phyloP scores from a whole-genome alignment of 768 basidiomycete genomes.

The Pisolithus tinctorius region DNA sequence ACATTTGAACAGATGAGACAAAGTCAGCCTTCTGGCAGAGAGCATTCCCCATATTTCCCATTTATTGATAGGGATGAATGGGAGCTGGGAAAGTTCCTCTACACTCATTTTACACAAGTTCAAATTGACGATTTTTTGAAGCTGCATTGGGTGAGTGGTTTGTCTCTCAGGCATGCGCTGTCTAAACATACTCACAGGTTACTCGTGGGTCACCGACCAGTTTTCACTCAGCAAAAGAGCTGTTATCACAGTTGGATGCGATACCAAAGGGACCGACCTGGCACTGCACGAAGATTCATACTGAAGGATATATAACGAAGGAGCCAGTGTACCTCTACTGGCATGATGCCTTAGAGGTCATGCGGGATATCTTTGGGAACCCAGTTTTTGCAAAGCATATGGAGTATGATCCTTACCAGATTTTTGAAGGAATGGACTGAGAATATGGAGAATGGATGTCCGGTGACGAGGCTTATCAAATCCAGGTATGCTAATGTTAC shows the following conservation, averaged over 20 bases:
- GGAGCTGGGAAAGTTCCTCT: neutral
- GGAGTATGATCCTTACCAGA: neutral
- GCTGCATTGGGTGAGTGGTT: neutral
- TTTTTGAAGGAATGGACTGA: neutral
- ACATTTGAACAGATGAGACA: neutral
- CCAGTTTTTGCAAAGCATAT: neutral
- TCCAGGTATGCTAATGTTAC: neutral
- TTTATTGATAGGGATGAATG: neutral
- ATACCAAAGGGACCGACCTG: neutral
- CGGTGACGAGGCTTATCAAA: neutral
- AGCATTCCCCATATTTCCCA: neutral
- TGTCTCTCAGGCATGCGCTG: neutral
- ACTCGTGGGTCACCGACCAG: neutral
- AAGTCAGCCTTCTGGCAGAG: neutral
- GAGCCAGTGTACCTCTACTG: neutral
- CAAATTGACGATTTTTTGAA: neutral
- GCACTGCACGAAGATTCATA: neutral
- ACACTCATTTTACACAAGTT: neutral
- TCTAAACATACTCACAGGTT: neutral
- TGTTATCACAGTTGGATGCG: neutral
- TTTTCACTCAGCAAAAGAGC: neutral
- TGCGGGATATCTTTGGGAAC: neutral
- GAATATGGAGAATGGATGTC: constrained; percentile 2
- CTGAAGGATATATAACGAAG: neutral
- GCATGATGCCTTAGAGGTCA: neutral